Conservation (phyloP, 345 rosid species). For the Ceriops tagal region DNA sequence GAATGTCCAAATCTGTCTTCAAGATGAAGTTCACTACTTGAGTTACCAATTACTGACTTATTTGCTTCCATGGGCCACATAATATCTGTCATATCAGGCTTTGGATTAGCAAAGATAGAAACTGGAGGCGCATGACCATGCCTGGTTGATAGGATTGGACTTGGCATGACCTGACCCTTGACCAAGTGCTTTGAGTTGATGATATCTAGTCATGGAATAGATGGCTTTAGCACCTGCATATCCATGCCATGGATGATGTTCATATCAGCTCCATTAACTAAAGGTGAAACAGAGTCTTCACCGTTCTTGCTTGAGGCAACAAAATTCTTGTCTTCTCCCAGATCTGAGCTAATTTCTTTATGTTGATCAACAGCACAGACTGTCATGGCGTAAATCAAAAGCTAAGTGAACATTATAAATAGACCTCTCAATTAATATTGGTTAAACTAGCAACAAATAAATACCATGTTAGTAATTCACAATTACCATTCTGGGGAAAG, state of each 20-base stretch:
- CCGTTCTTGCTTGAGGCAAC: constrained; percentile 21
- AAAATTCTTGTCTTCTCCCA: constrained; percentile 17
- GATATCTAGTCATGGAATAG: constrained; percentile 7
- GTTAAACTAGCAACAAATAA: background rate
- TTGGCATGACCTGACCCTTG: constrained; percentile 13
- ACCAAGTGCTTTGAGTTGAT: constrained; percentile 7
- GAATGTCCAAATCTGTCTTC: constrained; percentile 25
- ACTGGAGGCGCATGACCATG: constrained; percentile 9
- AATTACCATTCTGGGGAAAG: no score
- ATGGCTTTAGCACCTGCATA: constrained; percentile 14
- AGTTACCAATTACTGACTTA: constrained; percentile 9
- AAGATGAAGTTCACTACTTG: constrained; percentile 21
- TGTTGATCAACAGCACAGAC: constrained; percentile 18
- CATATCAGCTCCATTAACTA: constrained; percentile 4
- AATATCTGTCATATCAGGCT: constrained; percentile 9
- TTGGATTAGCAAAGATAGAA: constrained; percentile 18
- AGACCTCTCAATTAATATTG: constrained; percentile 2
- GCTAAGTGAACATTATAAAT: constrained; percentile 1
- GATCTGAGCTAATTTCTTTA: constrained; percentile 14
- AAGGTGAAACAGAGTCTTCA: constrained; percentile 15
- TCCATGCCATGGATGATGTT: constrained; percentile 13
- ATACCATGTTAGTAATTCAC: background rate
- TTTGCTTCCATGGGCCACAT: constrained; percentile 10
- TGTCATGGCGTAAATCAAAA: constrained; percentile 10
- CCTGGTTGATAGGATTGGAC: constrained; percentile 13